Evolutionary conservation across 2,329 filamentous ascomycete species (phyloP), one percentile per base, ranked within the genome.

Genomic region (Colletotrichum neosansevieriae): DNA sequence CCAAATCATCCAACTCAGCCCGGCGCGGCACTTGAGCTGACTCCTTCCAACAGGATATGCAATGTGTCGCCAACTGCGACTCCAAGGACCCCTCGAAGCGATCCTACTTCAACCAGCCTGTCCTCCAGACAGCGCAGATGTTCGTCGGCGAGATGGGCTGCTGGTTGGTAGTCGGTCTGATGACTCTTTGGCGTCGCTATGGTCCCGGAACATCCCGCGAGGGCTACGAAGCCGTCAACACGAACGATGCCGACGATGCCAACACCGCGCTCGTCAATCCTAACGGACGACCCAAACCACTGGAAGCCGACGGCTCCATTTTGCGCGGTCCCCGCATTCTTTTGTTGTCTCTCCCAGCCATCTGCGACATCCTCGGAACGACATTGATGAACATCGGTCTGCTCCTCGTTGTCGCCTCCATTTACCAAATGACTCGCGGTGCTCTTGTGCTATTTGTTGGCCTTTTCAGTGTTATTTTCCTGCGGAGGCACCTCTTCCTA

Each of bases 351-450:
- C 83, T 97, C 11, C 96, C 96, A 1, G 93, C 96, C 47, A 91
- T 94, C 76, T 98, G 94, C 81, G 96, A 99, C 78, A 97, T 98
- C 72, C 89, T 92, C 24, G 96, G 94, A 54, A 99, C 96, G 4
- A 99, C 96, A 4, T 87, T 98, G 63, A 98, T 99, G 94, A 99
- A 99, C 76, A 92, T 94, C 4, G 96, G 96, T 3, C 85, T 99
- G 72, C 86, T 98, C 56, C 94, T 98, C 77, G 94, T 98, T 24
- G 96, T 93, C 12, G 94, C 96, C 1, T 97, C 93, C 69, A 98
- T 99, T 76, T 99, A 98, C 81, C 96, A 99, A 82, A 99, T 99
- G 96, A 98, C 95, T 1, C 87, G 96, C 67, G 96, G 96, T 9
- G 96, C 96, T 0, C 85, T 99, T 47, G 95, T 99, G 3, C 86